phyloP scores from a whole-genome alignment of 257 asterid species.

The Phtheirospermum japonicum region DNA sequence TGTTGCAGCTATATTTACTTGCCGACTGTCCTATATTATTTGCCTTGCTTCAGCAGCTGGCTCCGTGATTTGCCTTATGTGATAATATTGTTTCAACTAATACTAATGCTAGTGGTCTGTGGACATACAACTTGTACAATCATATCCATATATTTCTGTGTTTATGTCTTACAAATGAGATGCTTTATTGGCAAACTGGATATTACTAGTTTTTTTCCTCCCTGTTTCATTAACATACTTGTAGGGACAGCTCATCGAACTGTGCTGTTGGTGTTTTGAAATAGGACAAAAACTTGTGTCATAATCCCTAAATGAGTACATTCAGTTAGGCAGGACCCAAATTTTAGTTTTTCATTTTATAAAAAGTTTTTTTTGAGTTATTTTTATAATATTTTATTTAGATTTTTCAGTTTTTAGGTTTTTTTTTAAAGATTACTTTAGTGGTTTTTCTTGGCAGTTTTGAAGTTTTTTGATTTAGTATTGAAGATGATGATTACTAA shows the following conservation, averaged over 20 bases:
- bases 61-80: not conserved
- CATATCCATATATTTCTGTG: not conserved
- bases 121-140: not conserved
- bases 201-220: not conserved
- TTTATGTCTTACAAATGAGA: not conserved
- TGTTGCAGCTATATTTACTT: not conserved
- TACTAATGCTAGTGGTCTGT: not conserved
- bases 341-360: no score
- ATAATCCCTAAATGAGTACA: no score
- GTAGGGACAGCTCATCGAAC: no score
- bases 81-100: not conserved
- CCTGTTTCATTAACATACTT: not conserved
- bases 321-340: no score
- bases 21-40: not conserved
- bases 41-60: constrained; percentile 3
- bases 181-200: not conserved
- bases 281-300: no score
- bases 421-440: no score
- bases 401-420: not conserved
- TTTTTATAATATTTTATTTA: no score
- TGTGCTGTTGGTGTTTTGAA: no score
- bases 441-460: not conserved
- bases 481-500: constrained; percentile 6
- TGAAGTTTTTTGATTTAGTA: not conserved
- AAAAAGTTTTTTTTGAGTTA: not conserved